phyloP scores from a whole-genome alignment of 805 yeast genomes.

The Priceomyces medius region DNA sequence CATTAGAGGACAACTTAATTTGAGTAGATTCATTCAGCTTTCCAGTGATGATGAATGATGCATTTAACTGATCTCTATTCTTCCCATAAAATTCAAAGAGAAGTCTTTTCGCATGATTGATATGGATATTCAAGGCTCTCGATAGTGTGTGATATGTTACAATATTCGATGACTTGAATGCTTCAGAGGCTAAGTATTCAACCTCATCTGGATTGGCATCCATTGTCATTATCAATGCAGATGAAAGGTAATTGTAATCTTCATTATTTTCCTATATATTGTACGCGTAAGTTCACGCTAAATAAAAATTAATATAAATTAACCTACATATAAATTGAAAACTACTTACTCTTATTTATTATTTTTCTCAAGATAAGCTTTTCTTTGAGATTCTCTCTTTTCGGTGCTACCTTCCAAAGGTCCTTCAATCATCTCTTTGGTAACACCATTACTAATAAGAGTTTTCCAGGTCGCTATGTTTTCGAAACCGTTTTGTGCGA shows the following conservation, averaged over 20 bases:
- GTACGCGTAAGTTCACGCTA: neutral
- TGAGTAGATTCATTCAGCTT: slow-evolving; percentile 12
- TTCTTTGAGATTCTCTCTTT: slow-evolving; percentile 23
- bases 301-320: neutral
- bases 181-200: slow-evolving; percentile 28
- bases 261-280: neutral
- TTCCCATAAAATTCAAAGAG: slow-evolving; percentile 38
- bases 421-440: slow-evolving; percentile 40
- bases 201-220: slow-evolving; percentile 26
- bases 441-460: slow-evolving; percentile 43
- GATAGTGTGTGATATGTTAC: slow-evolving; percentile 46
- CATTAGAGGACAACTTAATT: slow-evolving; percentile 24
- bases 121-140: slow-evolving; percentile 38
- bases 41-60: slow-evolving; percentile 45
- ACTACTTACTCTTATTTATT: neutral
- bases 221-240: slow-evolving; percentile 29
- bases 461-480: slow-evolving; percentile 60
- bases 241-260: neutral
- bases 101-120: slow-evolving; percentile 36
- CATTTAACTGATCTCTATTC: slow-evolving; percentile 35
- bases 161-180: slow-evolving; percentile 21
- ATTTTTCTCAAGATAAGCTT: slow-evolving; percentile 8
- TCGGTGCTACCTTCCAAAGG: slow-evolving; percentile 35
- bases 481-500: slow-evolving; percentile 67
- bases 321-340: no score